A percentile compares a stretch with the other conserved stretches of the same genome.
Conservation (phyloP, 805 yeast species). For the Jamesozyma spencerorum region DNA sequence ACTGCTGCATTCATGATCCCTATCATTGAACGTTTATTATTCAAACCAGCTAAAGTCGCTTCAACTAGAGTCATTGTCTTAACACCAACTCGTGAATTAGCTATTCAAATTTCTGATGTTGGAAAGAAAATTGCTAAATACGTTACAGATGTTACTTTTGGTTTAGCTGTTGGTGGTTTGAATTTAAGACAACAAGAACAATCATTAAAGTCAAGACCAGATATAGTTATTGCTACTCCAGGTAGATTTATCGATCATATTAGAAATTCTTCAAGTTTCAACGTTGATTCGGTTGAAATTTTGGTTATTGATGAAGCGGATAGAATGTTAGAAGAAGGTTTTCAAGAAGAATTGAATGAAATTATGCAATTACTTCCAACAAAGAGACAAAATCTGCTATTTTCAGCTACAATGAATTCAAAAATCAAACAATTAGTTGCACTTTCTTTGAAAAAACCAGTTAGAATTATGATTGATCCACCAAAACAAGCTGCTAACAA, state of each 20-base stretch:
- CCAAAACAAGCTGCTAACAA: conserved; percentile 92
- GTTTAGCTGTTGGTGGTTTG: conserved; percentile 96
- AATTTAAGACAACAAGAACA: conserved; percentile 93
- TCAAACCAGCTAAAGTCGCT: conserved; percentile 77
- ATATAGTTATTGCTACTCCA: conserved; percentile 94
- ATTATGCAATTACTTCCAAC: conserved; percentile 79
- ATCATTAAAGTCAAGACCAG: conserved; percentile 85
- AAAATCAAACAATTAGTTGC: conserved; percentile 81
- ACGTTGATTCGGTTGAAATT: conserved; percentile 84
- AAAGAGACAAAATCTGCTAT: conserved; percentile 85
- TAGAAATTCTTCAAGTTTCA: conserved; percentile 87
- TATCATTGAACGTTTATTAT: conserved; percentile 81
- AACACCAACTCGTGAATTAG: conserved; percentile 96
- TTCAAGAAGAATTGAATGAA: conserved; percentile 89
- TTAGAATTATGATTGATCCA: conserved; percentile 90
- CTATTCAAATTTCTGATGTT: conserved; percentile 92
- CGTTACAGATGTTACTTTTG: conserved; percentile 70
- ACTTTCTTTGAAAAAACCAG: conserved; percentile 82
- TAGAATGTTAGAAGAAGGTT: conserved; percentile 98
- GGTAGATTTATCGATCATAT: conserved; percentile 97
- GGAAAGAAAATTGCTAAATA: conserved; percentile 76
- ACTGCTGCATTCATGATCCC: conserved; percentile 98
- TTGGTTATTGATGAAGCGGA: conserved; percentile 96
- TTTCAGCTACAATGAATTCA: conserved; percentile 97
- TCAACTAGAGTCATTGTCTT: conserved; percentile 85